Evolutionary conservation across 2,329 filamentous ascomycete genomes (phyloP).

Genomic region (Eutypa lata): DNA sequence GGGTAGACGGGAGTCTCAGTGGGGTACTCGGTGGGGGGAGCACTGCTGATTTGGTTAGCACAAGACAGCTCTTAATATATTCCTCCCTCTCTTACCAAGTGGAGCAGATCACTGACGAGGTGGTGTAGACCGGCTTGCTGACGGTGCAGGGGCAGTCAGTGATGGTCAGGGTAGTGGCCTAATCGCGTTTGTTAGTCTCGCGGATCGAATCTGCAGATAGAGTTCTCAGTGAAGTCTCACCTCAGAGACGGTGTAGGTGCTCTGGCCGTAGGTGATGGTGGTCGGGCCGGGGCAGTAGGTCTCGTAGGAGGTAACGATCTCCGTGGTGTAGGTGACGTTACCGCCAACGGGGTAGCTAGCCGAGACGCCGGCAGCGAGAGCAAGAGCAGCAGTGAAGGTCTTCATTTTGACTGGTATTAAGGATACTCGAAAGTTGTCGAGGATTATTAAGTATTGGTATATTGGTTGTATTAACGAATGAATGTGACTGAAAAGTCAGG

Average conservation of each 20-base stretch:
- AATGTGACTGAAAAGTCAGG: conserved; percentile 58
- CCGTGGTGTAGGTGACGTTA: conserved; percentile 59
- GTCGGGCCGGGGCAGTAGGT: conserved; percentile 72
- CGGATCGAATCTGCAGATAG: too few relatives aligned
- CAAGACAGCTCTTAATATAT: background rate
- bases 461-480: conserved; percentile 48
- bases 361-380: conserved; percentile 45
- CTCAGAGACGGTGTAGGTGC: conserved; percentile 68
- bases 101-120: conserved; percentile 41
- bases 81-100: conserved; percentile 22
- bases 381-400: conserved; percentile 54
- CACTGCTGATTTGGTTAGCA: conserved; percentile 27
- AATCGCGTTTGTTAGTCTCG: conserved; percentile 25
- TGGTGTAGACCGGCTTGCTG: conserved; percentile 55
- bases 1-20: conserved; percentile 1
- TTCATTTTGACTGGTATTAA: conserved; percentile 60
- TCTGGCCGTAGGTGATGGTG: conserved; percentile 58
- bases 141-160: conserved; percentile 70
- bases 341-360: conserved; percentile 17
- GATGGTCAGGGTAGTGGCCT: conserved; percentile 69
- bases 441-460: conserved; percentile 25
- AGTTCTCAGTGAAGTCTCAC: conserved; percentile 34
- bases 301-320: conserved; percentile 65
- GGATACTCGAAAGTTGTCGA: conserved; percentile 31
- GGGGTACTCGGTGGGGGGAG: conserved; percentile 21